Base-by-base conservation (phyloP, 257 asterid genomes). In the Coffea eugenioides region DNA sequence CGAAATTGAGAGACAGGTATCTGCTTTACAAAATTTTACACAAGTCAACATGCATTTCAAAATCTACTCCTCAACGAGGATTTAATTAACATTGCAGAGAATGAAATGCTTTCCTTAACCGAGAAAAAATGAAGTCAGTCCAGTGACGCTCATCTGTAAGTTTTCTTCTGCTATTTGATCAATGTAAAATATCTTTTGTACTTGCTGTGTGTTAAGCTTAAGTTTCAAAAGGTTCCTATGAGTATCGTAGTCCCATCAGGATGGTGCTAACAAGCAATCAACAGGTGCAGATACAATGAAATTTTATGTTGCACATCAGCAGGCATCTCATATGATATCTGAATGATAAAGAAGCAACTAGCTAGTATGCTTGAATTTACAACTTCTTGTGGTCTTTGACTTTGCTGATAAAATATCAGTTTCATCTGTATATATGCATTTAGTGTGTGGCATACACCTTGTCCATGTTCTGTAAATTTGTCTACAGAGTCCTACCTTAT, bases 1-100 rank as follows among this genome's bases (percentile, higher is more conserved):
- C 82, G 97, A 96, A 88, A 90, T 92, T 67, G 99, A 92, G 83
- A 92, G 81, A 88, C 98, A 92, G 98, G 97, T 92, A 77, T n/a
- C 69, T 46, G 48, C 2, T 68, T 54, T 56, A 70, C 70, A 59
- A 61, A 65, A 76, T 36, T 64, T 9, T 31, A 77, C 74, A 43
- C 23, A 51, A 43, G 43, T 81, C 61, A 52, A 21, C 49, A 0
- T 20, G 12, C 54, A 52, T 73, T 67, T 81, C 46, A 80, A 64
- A 73, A 12, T 69, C 65, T 74, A 65, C 69, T 65, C 62, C 61
- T 78, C 20, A 71, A 73, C 76, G 77, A 66, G 34, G 43, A 66
- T 41, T 70, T 69, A 49, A 78, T 64, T 36, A 72, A 73, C 34
- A 85, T 79, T 87, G 90, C 95, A 93, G 97, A 92, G 98, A 90